Conservation (phyloP, 176 grass and related monocot genomes). For the Avena atlantica region DNA sequence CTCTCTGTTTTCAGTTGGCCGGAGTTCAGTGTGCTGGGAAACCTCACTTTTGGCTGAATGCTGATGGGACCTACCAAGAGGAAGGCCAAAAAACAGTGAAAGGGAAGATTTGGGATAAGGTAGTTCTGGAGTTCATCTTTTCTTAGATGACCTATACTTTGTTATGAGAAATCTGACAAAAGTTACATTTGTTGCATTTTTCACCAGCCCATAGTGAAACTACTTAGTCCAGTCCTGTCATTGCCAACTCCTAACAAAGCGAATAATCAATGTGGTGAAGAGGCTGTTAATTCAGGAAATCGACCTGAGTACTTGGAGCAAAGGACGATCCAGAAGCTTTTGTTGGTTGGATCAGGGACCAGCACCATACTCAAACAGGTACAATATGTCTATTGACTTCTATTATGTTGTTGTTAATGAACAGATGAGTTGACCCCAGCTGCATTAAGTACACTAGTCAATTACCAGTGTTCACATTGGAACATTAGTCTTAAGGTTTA, state of each 20-base stretch:
- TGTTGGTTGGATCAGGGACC: constrained; percentile 88
- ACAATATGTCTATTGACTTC: constrained; percentile 4
- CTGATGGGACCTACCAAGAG: constrained; percentile 96
- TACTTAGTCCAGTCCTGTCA: constrained; percentile 86
- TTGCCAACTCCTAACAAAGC: constrained; percentile 79
- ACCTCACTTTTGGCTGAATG: constrained; percentile 99
- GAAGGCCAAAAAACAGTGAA: constrained; percentile 97
- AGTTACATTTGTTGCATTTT: constrained; percentile 37
- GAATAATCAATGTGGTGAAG: constrained; percentile 56
- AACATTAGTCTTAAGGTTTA: constrained; percentile 22
- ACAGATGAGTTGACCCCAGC: not conserved
- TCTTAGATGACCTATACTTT: constrained; percentile 12
- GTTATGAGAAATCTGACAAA: constrained; percentile 13
- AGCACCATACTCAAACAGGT: constrained; percentile 99
- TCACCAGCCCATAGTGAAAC: constrained; percentile 87
- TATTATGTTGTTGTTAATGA: not conserved
- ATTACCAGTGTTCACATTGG: constrained; percentile 2
- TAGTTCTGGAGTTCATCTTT: constrained; percentile 40
- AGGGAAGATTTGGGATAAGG: constrained; percentile 96
- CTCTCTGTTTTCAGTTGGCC: constrained; percentile 70
- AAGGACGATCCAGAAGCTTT: constrained; percentile 66
- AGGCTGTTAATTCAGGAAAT: constrained; percentile 52
- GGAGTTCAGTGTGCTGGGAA: constrained; percentile 98
- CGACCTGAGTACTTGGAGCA: constrained; percentile 74
- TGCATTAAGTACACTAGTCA: constrained; percentile 21